Percentiles rank a stretch among this genome's conserved stretches.
Conservation (phyloP, 495 filamentous ascomycete species). For the Diplogelasinospora grovesii region DNA sequence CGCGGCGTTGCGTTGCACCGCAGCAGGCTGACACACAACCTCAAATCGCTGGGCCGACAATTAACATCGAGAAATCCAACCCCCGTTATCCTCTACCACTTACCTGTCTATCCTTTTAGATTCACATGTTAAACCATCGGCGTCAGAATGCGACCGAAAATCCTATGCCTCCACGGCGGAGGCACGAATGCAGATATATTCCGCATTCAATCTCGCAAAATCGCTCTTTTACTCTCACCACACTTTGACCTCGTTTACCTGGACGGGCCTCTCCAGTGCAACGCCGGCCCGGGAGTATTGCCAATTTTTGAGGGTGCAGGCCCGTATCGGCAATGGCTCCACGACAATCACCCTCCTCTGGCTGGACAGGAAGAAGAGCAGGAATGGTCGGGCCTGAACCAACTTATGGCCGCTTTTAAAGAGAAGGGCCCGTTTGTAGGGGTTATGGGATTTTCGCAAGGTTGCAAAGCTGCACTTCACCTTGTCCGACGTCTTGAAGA, state of each 20-base stretch:
- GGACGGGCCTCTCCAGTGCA: constrained; percentile 8
- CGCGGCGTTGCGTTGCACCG: no score
- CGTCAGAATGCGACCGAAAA: constrained; percentile 14
- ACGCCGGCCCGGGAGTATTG: constrained; percentile 18
- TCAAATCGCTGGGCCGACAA: no score
- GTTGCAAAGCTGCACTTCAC: constrained; percentile 20
- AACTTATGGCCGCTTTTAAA: constrained; percentile 5
- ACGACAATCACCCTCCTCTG: constrained; percentile 1
- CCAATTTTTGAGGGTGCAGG: constrained; percentile 21
- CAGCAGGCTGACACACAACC: no score
- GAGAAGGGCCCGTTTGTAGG: constrained; percentile 19
- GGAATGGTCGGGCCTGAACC: constrained; percentile 6
- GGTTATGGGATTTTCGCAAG: constrained; percentile 26
- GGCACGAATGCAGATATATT: constrained; percentile 23
- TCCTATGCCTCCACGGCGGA: constrained; percentile 23
- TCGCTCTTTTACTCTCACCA: constrained; percentile 11
- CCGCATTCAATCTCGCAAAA: constrained; percentile 20
- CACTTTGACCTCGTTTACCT: constrained; percentile 23
- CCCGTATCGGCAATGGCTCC: constrained; percentile 20
- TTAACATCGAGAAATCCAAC: no score
- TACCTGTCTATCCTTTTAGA: no score
- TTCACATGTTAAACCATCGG: no score
- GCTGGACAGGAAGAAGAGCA: constrained; percentile 1
- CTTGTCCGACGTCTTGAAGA: constrained; percentile 16
- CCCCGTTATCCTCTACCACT: no score